These are phyloP conservation scores for Emergomyces orientalis DNA, from an alignment of 2,329 filamentous ascomycete species.

Conservation along the genomic window DNA sequence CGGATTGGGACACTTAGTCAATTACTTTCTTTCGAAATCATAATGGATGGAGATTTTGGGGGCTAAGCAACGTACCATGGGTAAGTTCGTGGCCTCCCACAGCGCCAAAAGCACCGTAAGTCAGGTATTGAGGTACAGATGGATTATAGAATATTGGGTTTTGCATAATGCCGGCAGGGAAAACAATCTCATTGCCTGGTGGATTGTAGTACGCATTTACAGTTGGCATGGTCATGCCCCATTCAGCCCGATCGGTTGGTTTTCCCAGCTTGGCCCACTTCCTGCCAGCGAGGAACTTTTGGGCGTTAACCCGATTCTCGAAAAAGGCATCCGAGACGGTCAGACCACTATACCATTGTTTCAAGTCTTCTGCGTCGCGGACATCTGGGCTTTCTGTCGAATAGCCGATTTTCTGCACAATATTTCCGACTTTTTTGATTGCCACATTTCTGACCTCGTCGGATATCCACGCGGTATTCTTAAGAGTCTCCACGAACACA, in stretches of 20 bases:
- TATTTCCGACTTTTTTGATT: constrained; percentile 56
- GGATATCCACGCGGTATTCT: constrained; percentile 56
- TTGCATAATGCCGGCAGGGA: constrained; percentile 62
- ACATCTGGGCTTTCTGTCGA: constrained; percentile 55
- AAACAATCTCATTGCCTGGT: constrained; percentile 58
- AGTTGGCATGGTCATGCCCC: constrained; percentile 51
- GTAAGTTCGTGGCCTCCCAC: constrained; percentile 61
- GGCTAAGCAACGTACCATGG: constrained; percentile 37
- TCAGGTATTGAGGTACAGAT: constrained; percentile 53
- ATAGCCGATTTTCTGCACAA: constrained; percentile 60
- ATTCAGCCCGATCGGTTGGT: constrained; percentile 52
- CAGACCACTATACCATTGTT: constrained; percentile 48
- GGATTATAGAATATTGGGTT: constrained; percentile 54
- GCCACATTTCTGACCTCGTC: constrained; percentile 50
- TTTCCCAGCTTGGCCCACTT: constrained; percentile 52
- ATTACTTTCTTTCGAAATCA: background rate
- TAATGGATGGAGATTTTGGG: background rate
- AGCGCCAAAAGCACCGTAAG: constrained; percentile 60
- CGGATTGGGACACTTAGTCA: background rate
- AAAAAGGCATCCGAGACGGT: constrained; percentile 49
- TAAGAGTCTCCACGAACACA: constrained; percentile 54
- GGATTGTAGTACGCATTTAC: constrained; percentile 61
- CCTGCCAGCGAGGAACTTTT: constrained; percentile 39
- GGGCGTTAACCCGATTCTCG: constrained; percentile 46
- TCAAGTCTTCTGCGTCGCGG: constrained; percentile 47